Conservation (phyloP, 805 yeast species). For the Wickerhamomyces ciferrii region DNA sequence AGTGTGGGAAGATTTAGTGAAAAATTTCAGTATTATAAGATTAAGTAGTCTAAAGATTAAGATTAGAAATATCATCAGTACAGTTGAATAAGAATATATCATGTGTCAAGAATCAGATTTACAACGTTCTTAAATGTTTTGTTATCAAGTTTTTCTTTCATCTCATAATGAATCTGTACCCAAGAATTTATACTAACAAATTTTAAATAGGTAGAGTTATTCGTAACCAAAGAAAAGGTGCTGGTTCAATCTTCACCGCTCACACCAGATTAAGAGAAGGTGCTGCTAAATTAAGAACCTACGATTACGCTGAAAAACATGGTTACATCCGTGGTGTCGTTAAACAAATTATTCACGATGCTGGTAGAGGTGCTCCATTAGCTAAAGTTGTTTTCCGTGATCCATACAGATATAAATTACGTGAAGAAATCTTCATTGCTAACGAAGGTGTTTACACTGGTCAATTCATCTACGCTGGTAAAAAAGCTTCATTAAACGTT, state of each 20-base stretch:
- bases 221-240: slow-evolving; percentile 99
- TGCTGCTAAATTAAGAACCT: slow-evolving; percentile 99
- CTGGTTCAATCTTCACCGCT: slow-evolving; percentile 99
- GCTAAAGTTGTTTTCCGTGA: slow-evolving; percentile 99
- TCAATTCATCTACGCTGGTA: slow-evolving; percentile 98
- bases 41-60: neutral
- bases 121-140: neutral
- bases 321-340: slow-evolving; percentile 99
- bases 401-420: slow-evolving; percentile 97
- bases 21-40: neutral
- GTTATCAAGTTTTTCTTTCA: neutral
- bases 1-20: neutral
- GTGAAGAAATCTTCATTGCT: slow-evolving; percentile 98
- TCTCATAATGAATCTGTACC: neutral
- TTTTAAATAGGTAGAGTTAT: slow-evolving; percentile 86
- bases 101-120: neutral
- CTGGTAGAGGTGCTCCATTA: slow-evolving; percentile 99
- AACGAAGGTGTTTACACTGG: slow-evolving; percentile 99
- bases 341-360: slow-evolving; percentile 97
- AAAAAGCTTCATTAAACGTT: slow-evolving; percentile 93
- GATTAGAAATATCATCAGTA: neutral
- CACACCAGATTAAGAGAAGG: slow-evolving; percentile 99
- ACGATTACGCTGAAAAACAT: slow-evolving; percentile 98
- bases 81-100: too few relatives aligned
- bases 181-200: neutral